Evolutionary conservation across 371 early-diverging fungal species (phyloP).

Genomic region (Haplosporangium sp.): DNA sequence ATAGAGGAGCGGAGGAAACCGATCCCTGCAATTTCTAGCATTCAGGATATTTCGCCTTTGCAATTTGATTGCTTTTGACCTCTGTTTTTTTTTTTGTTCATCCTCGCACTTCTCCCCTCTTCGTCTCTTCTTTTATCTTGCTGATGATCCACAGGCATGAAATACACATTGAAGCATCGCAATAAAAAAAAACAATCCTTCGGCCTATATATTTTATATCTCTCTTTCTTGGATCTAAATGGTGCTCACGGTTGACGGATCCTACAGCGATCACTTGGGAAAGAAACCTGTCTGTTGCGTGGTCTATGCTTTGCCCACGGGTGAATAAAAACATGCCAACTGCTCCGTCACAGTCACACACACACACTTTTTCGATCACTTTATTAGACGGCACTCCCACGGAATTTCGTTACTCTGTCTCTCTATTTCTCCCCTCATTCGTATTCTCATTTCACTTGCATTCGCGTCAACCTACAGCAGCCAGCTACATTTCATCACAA

Average conservation of each 20-base stretch:
- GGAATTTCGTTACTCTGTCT: background rate
- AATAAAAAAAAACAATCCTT: background rate
- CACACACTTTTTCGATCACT: background rate
- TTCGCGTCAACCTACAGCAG: background rate
- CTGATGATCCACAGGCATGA: background rate
- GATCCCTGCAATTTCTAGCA: too few species aligned
- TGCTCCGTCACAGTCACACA: background rate
- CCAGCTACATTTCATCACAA: too few species aligned
- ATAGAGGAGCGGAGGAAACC: background rate
- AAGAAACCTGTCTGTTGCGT: too few species aligned
- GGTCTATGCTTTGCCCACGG: too few species aligned
- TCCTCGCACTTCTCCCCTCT: constrained; percentile 1
- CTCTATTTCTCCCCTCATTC: background rate
- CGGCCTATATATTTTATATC: background rate
- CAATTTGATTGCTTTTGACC: background rate
- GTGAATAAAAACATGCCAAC: too few species aligned
- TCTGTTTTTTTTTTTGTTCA: background rate
- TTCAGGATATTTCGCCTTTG: background rate
- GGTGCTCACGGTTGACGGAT: too few species aligned
- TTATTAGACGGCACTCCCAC: background rate
- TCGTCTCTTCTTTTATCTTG: background rate
- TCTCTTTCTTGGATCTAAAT: too few species aligned
- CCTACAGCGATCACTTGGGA: too few species aligned
- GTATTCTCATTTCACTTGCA: background rate
- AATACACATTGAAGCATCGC: background rate